Conservation (phyloP, 148 eudicot species). For the Drosera capensis region DNA sequence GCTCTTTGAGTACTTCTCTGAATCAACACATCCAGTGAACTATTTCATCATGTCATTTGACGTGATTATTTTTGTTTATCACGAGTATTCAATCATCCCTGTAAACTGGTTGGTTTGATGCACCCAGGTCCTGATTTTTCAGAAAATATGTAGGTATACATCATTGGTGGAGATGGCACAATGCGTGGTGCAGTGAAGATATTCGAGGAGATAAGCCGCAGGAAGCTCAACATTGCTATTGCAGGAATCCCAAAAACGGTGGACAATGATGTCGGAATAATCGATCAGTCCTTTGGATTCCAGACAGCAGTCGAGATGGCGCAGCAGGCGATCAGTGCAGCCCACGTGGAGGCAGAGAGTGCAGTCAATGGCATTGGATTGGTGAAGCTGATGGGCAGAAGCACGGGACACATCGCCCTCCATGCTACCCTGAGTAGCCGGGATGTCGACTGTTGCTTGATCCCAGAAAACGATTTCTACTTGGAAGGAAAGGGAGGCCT, state of each 20-base stretch:
- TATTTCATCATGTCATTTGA: too few relatives aligned
- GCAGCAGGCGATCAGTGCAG: slow-evolving; percentile 37
- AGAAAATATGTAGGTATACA: not conserved
- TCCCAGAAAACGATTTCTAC: slow-evolving; percentile 36
- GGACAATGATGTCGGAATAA: slow-evolving; percentile 39
- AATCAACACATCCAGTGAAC: too few relatives aligned
- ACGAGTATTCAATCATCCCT: not conserved
- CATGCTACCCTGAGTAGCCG: slow-evolving; percentile 48
- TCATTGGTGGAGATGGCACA: not conserved
- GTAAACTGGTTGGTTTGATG: not conserved
- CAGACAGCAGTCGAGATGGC: slow-evolving; percentile 47
- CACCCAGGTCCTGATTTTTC: not conserved
- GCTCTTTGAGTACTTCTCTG: not conserved
- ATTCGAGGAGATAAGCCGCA: slow-evolving; percentile 10
- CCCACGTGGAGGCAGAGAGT: slow-evolving; percentile 43
- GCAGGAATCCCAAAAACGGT: slow-evolving; percentile 39
- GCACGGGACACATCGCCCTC: slow-evolving; percentile 45
- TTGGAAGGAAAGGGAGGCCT: slow-evolving; percentile 32
- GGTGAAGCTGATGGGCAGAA: slow-evolving; percentile 45
- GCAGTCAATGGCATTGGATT: slow-evolving; percentile 42
- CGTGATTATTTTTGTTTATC: too few relatives aligned
- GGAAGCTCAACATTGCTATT: slow-evolving; percentile 32
- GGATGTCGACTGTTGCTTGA: slow-evolving; percentile 34
- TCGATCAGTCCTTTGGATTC: slow-evolving; percentile 45
- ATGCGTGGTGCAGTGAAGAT: not conserved